Evolutionary conservation across 177 flowering plant species (phyloP).

Genomic region (Vitis hybrid): DNA sequence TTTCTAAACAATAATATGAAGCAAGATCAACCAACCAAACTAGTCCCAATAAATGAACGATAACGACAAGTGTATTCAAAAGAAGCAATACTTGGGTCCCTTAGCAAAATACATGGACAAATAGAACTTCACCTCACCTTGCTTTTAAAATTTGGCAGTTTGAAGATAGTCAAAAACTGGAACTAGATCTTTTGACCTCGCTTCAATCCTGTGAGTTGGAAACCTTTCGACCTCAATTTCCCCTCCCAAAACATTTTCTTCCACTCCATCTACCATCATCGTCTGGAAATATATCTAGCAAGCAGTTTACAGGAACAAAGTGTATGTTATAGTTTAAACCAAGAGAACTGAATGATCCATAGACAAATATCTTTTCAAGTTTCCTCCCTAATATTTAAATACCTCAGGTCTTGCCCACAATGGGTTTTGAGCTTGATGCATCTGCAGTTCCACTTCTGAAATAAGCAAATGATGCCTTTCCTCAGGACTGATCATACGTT

Average conservation of each 20-base stretch:
- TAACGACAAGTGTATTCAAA: too few relatives aligned
- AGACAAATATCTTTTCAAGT: too few relatives aligned
- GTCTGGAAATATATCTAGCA: slow-evolving; percentile 58
- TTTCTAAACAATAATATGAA: too few relatives aligned
- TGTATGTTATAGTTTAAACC: not conserved
- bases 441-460: too few relatives aligned
- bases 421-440: too few relatives aligned
- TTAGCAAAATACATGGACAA: not conserved
- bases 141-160: slow-evolving; percentile 10
- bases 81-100: not conserved
- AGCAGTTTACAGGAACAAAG: slow-evolving; percentile 13
- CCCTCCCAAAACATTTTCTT: slow-evolving; percentile 36
- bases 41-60: not conserved
- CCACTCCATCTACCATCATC: slow-evolving; percentile 28
- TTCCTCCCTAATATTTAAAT: not conserved
- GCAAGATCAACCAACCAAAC: not conserved
- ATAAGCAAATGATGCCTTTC: slow-evolving; percentile 53
- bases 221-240: slow-evolving; percentile 65
- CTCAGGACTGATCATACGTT: slow-evolving; percentile 24
- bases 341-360: too few relatives aligned
- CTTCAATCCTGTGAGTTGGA: slow-evolving; percentile 45
- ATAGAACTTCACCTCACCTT: slow-evolving; percentile 7
- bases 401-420: slow-evolving; percentile 35
- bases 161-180: slow-evolving; percentile 60
- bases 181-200: slow-evolving; percentile 52